Base-by-base conservation (phyloP, 1,284 basidiomycete genomes). In the Cutaneotrichosporon cavernicola region DNA sequence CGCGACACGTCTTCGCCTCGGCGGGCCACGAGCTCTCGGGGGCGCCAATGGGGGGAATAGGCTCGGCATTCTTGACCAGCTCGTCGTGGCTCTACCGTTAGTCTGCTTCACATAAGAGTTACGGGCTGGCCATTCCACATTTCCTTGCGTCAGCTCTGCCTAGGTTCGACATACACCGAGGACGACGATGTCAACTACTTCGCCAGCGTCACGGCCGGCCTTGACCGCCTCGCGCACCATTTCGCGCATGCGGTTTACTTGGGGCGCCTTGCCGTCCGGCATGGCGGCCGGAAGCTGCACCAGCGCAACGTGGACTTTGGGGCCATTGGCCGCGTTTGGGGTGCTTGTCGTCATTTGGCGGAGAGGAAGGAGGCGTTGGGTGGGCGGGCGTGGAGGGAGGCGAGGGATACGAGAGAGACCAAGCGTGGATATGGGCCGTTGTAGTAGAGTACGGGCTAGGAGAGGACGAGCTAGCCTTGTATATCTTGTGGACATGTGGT, bases 1-100 rank as follows among this genome's bases (percentile, higher is more conserved):
- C 86, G 76, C 84, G 86, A 53, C 94, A 85, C 65, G 87, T 90
- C 70, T 89, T 40, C 9, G 65, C 55, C 4, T 50, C 74, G 16
- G 38, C 52, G 5, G 62, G 60, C 52, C 43, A 64, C n/a, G 43
- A 26, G 3, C 31, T 21, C 13, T n/a, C 40, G 8, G 56, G 21
- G 34, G 47, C 18, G 18, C 65, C 63, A 4, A 55, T 31, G 4
- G 38, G 40, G 2, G 65, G 65, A 8, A 67, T 51, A n/a, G 62
- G 62, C 56, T 62, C 65, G 31, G 56, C 55, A 16, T 57, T 57
- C n/a, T 40, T 36, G n/a, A 59, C 53, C 10, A 62, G 22, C 31
- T 58, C 32, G 21, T 64, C 60, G 60, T 67, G 58, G 22, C 21
- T 46, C 56, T 51, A 22, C 0, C 31, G 10, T 53, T 26, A 43